A percentile compares a stretch with the other conserved stretches of the same genome.
These are phyloP conservation scores for Mrakia gelida DNA, from an alignment of 768 basidiomycete genomes.

Conservation along the genomic window DNA sequence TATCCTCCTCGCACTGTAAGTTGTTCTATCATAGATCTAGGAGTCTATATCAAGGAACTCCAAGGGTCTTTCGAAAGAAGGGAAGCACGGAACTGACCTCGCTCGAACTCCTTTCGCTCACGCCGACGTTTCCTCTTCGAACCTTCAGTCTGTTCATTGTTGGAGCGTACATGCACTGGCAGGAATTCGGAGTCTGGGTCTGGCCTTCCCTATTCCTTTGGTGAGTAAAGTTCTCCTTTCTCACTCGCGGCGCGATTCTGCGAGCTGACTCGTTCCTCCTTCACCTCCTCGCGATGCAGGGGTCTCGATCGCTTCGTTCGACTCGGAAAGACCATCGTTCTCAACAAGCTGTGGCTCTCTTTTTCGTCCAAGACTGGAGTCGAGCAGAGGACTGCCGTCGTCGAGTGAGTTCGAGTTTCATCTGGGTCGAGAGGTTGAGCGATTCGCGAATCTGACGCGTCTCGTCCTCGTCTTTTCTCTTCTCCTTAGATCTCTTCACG, in stretches of 20 bases:
- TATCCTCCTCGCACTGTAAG: slow-evolving; percentile 38
- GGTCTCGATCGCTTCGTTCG: slow-evolving; percentile 41
- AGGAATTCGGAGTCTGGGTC: slow-evolving; percentile 25
- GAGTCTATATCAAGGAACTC: no score
- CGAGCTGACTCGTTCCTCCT: background rate
- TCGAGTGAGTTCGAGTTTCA: background rate
- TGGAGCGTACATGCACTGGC: slow-evolving; percentile 39
- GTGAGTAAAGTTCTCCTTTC: background rate
- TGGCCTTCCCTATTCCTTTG: slow-evolving; percentile 32
- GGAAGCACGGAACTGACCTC: no score
- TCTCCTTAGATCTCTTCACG: slow-evolving; percentile 8
- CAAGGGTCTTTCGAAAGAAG: no score
- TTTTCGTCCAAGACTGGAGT: background rate
- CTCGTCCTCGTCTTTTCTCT: no score
- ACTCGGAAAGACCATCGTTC: slow-evolving; percentile 36
- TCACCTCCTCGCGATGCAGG: background rate
- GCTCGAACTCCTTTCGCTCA: background rate
- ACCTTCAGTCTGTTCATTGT: slow-evolving; percentile 29
- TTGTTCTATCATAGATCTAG: no score
- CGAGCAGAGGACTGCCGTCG: background rate
- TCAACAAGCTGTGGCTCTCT: slow-evolving; percentile 41
- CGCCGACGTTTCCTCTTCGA: background rate
- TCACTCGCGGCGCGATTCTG: background rate
- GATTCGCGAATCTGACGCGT: background rate
- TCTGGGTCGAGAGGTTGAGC: no score